Percentiles rank a stretch among this genome's conserved stretches.
Evolutionary conservation across 2,329 filamentous ascomycete species (phyloP).

Genomic region (Coniochaeta sp.): DNA sequence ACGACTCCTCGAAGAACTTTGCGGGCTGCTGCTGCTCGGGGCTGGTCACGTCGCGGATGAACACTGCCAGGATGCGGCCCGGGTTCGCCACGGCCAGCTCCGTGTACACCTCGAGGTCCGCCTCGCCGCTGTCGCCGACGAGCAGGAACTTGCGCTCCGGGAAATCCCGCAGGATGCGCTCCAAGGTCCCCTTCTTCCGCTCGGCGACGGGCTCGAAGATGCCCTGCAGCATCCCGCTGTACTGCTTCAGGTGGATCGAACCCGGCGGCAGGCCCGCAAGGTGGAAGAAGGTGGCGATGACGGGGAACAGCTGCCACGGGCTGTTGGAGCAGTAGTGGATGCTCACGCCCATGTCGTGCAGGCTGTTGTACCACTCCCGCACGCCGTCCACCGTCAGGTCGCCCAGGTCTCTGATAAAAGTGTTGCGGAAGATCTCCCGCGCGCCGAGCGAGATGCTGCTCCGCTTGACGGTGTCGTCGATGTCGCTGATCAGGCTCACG

Average conservation of each 20-base stretch:
- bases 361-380: conserved; percentile 75
- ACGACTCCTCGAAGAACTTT: conserved; percentile 68
- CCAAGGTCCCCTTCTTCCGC: conserved; percentile 81
- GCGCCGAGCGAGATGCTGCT: conserved; percentile 84
- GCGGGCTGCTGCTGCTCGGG: conserved; percentile 57
- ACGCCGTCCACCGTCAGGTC: conserved; percentile 84
- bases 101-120: conserved; percentile 93
- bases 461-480: conserved; percentile 95
- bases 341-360: conserved; percentile 74
- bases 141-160: conserved; percentile 83
- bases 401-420: conserved; percentile 78
- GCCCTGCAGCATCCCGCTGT: conserved; percentile 92
- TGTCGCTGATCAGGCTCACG: conserved; percentile 91
- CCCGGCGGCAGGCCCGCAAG: conserved; percentile 74
- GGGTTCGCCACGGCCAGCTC: conserved; percentile 84
- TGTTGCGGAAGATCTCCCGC: conserved; percentile 92
- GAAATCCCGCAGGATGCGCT: conserved; percentile 82
- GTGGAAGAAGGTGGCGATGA: conserved; percentile 79
- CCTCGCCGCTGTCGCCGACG: conserved; percentile 92
- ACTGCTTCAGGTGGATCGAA: conserved; percentile 92
- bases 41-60: conserved; percentile 93
- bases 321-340: conserved; percentile 99
- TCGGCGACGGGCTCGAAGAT: conserved; percentile 98
- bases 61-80: conserved; percentile 74
- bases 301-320: conserved; percentile 93